Evolutionary conservation across 176 grass and related monocot species (phyloP).

Genomic region (Cenchrus fungigraminus): DNA sequence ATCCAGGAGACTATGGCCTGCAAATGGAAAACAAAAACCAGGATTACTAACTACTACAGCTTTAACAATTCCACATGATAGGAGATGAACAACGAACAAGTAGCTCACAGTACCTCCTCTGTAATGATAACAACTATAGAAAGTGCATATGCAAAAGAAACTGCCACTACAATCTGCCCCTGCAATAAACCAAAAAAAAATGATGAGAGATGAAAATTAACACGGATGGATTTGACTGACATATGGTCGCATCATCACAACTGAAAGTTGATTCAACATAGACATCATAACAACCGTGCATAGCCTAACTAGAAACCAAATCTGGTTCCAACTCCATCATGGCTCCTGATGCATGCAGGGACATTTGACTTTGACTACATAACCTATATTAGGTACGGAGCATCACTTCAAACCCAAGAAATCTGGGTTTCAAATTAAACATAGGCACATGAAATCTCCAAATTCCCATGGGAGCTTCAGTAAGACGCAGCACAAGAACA

Average conservation of each 20-base stretch:
- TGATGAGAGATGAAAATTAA: constrained; percentile 29
- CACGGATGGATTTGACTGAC: background rate
- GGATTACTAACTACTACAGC: background rate
- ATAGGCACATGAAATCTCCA: background rate
- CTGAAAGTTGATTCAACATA: constrained; percentile 25
- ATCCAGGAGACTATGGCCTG: constrained; percentile 35
- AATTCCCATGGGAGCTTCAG: constrained; percentile 22
- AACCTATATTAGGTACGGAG: constrained; percentile 24
- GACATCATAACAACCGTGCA: constrained; percentile 33
- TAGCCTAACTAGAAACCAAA: constrained; percentile 32
- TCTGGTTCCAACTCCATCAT: constrained; percentile 36
- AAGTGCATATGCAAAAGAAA: constrained; percentile 17
- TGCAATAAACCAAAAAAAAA: constrained; percentile 24
- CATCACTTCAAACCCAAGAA: constrained; percentile 45
- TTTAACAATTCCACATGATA: background rate
- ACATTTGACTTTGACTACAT: constrained; percentile 26
- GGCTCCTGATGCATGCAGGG: background rate
- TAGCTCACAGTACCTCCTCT: constrained; percentile 3
- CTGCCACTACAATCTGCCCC: constrained; percentile 21
- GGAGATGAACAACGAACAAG: constrained; percentile 4
- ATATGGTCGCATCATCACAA: constrained; percentile 17
- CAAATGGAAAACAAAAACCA: constrained; percentile 12
- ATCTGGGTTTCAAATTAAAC: background rate
- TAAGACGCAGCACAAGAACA: background rate
- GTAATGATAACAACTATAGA: background rate